Conservation (phyloP, 352 stramenopile genomes). For the Globisporangium rhizosaccharum region DNA sequence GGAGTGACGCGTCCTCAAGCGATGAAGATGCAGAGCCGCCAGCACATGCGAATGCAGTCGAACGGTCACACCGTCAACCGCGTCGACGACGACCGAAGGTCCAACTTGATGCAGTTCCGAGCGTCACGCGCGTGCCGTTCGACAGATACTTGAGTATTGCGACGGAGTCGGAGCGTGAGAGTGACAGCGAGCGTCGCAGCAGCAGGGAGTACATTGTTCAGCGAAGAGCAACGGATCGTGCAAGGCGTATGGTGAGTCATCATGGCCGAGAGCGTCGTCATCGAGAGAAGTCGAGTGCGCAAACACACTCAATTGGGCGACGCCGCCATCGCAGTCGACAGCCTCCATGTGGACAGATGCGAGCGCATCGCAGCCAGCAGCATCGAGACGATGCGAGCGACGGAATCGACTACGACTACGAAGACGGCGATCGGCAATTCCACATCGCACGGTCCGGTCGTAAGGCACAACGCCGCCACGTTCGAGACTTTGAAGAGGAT, state of each 20-base stretch:
- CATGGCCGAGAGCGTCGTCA: too few relatives aligned
- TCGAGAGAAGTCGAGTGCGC: too few relatives aligned
- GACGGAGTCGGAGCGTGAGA: slow-evolving; percentile 2
- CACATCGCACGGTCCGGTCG: too few relatives aligned
- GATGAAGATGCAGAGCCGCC: background rate
- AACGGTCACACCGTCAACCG: too few relatives aligned
- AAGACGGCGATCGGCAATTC: background rate
- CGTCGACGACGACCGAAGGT: background rate
- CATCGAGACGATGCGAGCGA: background rate
- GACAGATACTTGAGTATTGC: slow-evolving; percentile 10
- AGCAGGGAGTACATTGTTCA: background rate
- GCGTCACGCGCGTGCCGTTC: slow-evolving; percentile 8
- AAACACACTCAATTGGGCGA: too few relatives aligned
- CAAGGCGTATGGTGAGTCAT: too few relatives aligned
- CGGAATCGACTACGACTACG: background rate
- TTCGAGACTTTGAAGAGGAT: too few relatives aligned
- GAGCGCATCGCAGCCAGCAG: too few relatives aligned
- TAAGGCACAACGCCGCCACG: too few relatives aligned
- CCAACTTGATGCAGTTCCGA: background rate
- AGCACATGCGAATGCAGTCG: background rate
- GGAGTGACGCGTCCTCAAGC: background rate
- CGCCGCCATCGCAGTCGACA: too few relatives aligned
- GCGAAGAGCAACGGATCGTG: background rate
- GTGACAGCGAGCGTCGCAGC: background rate
- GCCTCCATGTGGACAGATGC: background rate